Evolutionary conservation across 2,329 filamentous ascomycete species (phyloP).

Genomic region (Rhinocladiella mackenziei): DNA sequence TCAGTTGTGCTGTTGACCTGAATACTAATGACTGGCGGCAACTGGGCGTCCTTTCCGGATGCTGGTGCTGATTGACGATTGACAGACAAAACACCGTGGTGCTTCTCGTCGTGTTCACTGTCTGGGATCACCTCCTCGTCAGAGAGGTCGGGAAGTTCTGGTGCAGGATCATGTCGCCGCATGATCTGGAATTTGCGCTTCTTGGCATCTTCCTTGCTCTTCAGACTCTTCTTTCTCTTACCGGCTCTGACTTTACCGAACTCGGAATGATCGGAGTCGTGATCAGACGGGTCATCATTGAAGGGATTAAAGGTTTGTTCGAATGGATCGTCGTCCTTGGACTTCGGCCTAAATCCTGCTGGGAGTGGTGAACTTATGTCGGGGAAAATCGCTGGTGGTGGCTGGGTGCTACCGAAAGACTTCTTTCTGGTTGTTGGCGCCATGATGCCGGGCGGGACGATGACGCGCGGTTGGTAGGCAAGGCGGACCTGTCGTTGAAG

Average conservation of each 20-base stretch:
- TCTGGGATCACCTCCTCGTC: slow-evolving; percentile 7
- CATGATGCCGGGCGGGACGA: slow-evolving; percentile 5
- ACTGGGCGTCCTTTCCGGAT: too few species aligned
- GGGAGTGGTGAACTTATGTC: not conserved
- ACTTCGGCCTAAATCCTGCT: not conserved
- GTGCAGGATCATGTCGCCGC: slow-evolving; percentile 4
- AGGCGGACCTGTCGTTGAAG: too few species aligned
- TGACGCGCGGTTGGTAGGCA: too few species aligned
- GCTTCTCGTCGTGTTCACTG: not conserved
- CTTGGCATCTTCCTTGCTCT: slow-evolving; percentile 2
- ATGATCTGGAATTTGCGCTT: not conserved
- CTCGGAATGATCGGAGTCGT: slow-evolving; percentile 15
- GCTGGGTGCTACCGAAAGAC: not conserved
- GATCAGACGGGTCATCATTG: slow-evolving; percentile 6
- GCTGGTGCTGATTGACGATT: too few species aligned
- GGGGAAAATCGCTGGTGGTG: not conserved
- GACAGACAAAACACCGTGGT: too few species aligned
- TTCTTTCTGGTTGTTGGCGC: slow-evolving; percentile 10
- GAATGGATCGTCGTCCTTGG: slow-evolving; percentile 10
- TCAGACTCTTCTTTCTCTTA: slow-evolving; percentile 8
- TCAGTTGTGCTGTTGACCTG: not conserved
- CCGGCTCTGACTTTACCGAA: slow-evolving; percentile 8
- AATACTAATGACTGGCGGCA: not conserved
- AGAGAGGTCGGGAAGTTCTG: slow-evolving; percentile 15
- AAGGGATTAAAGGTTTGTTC: slow-evolving; percentile 1